Evolutionary conservation across 1,284 basidiomycete genomes (phyloP).

Genomic region (Afroboletus lepidellus): DNA sequence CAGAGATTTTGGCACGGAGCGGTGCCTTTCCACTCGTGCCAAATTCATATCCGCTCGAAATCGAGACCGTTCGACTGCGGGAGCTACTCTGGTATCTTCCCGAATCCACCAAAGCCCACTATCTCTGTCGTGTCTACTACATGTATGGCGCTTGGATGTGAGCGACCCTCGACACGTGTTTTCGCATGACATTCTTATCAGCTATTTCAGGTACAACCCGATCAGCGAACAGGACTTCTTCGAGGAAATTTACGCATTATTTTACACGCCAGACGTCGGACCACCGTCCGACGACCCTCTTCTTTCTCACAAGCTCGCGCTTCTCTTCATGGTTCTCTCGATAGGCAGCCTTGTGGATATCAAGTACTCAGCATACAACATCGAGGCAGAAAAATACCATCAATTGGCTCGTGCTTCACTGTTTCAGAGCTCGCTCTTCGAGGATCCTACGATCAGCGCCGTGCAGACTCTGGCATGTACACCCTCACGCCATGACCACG

Average conservation of each 20-base stretch:
- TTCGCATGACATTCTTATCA: conserved; percentile 11
- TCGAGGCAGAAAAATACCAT: conserved; percentile 78
- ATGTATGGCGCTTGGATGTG: conserved; percentile 77
- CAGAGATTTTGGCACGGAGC: conserved; percentile 60
- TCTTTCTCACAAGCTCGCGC: conserved; percentile 62
- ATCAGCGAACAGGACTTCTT: conserved; percentile 66
- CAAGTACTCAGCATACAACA: conserved; percentile 59
- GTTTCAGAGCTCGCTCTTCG: conserved; percentile 69
- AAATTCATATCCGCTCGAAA: conserved; percentile 40
- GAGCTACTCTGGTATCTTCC: conserved; percentile 71
- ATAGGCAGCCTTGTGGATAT: conserved; percentile 73
- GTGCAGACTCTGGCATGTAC: conserved; percentile 66
- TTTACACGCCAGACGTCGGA: conserved; percentile 52
- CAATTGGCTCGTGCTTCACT: conserved; percentile 70
- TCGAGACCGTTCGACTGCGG: conserved; percentile 50
- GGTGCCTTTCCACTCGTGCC: conserved; percentile 65
- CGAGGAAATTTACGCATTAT: conserved; percentile 57
- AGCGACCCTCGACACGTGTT: conserved; percentile 16
- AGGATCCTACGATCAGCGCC: conserved; percentile 69
- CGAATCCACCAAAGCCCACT: conserved; percentile 51
- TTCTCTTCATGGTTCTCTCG: conserved; percentile 74
- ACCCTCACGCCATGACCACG: conserved; percentile 1
- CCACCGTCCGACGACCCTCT: conserved; percentile 56
- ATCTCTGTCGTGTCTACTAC: conserved; percentile 64
- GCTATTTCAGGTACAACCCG: conserved; percentile 63